Base-by-base conservation (phyloP, 1,284 basidiomycete species). In the Agroathelia rolfsii region DNA sequence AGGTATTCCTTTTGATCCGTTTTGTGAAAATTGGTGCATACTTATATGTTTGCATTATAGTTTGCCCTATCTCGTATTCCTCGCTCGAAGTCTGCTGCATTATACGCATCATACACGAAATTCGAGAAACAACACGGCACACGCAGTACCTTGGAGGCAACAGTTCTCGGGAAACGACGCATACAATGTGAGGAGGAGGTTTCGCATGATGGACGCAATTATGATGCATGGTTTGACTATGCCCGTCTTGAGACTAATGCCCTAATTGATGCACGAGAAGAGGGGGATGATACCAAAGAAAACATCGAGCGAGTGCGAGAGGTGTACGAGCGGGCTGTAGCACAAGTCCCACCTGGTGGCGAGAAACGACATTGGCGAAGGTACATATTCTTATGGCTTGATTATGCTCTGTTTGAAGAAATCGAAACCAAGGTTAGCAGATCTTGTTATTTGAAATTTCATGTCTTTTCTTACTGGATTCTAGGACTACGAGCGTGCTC, bases 161-260 rank as follows among this genome's bases (percentile, higher is more conserved):
- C 94, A 3, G 94, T 98, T 1, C 71, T 96, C 0, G 93, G 93
- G 29, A 98, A 97, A 57, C 76, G 95, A 15, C 72, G 94, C 27
- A 95, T 98, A 38, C 92, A 98, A 51, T 98, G 98, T 53, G 94
- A 96, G 53, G 92, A 95, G 45, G 92, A 96, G 56, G 56, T 96
- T 2, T 58, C 74, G 5, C 83, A 92, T 40, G 89, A 95, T 43
- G 76, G 84, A 1, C 76, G 80, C 22, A 95, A 97, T 55, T 98
- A 97, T 49, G 94, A 98, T 55, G 84, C 86, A 1, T 99, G 95
- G 95, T 97, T 97, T 53, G 95, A 97, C 50, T 95, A 95, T 48
- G 74, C 89, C 8, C 72, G 92, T 3, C 57, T 99, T 13, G 94
- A 98, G 53, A 95, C 98, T 55, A 86, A 82, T 24, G 86, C 90